A percentile compares a stretch with the other conserved stretches of the same genome.
Conservation (phyloP, 2,329 filamentous ascomycete species). For the Chalaropsis thielavioides region DNA sequence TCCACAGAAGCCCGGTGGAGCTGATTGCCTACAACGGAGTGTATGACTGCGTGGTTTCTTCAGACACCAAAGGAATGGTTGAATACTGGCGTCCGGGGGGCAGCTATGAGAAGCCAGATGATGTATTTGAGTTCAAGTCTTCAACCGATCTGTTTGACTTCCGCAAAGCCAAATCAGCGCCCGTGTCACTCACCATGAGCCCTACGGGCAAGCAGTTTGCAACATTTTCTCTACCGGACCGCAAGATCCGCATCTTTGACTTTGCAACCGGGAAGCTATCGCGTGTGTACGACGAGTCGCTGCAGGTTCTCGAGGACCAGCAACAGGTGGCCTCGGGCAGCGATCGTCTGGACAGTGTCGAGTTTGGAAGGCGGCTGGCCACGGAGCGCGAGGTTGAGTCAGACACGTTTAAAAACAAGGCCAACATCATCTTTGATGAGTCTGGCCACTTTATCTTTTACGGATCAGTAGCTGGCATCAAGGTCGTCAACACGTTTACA, state of each 20-base stretch:
- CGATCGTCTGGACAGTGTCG: slow-evolving; percentile 72
- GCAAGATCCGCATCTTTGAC: slow-evolving; percentile 86
- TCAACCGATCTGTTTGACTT: slow-evolving; percentile 92
- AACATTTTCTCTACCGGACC: slow-evolving; percentile 80
- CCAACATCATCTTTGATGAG: slow-evolving; percentile 89
- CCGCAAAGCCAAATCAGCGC: slow-evolving; percentile 82
- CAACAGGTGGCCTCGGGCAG: slow-evolving; percentile 80
- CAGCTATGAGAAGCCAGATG: slow-evolving; percentile 78
- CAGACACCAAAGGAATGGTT: slow-evolving; percentile 80
- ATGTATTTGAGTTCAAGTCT: slow-evolving; percentile 85
- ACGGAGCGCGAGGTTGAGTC: slow-evolving; percentile 77
- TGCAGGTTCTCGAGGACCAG: slow-evolving; percentile 81
- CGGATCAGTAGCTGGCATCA: slow-evolving; percentile 79
- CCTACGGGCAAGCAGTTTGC: slow-evolving; percentile 76
- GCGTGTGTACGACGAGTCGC: slow-evolving; percentile 87
- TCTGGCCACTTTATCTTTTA: slow-evolving; percentile 91
- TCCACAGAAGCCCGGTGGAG: slow-evolving; percentile 72
- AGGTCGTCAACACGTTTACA: slow-evolving; percentile 90
- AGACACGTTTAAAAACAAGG: slow-evolving; percentile 48
- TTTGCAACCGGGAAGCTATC: slow-evolving; percentile 79
- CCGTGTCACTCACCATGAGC: slow-evolving; percentile 69
- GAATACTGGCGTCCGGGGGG: slow-evolving; percentile 86
- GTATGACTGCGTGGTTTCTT: slow-evolving; percentile 82
- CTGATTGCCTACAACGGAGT: slow-evolving; percentile 79
- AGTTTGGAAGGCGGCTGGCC: slow-evolving; percentile 78